Base-by-base conservation (phyloP, 139 green algal genomes). In the Tetradesmus obliquus region DNA sequence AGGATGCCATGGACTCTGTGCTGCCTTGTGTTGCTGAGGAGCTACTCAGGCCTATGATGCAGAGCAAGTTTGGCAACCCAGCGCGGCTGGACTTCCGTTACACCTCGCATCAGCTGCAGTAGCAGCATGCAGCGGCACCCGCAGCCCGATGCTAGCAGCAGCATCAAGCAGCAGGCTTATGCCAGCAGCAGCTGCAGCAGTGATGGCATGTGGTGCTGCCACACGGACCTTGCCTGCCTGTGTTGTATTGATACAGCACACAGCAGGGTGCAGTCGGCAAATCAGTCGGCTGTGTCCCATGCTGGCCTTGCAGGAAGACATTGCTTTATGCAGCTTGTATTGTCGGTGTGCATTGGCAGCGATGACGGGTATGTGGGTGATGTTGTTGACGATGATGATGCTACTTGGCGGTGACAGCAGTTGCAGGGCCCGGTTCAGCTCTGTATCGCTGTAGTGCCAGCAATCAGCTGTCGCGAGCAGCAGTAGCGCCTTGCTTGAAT, bases 1-100 rank as follows among this genome's bases (percentile, higher is more conserved):
- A 92, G 85, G 90, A 92, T 53, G 90, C 90, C 5, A 92, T 92
- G 83, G 90, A 92, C 32, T 72, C n/a, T 32, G 89, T 92, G 5
- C 53, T 92, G 12, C 90, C 90, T 20, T 90, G 83, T 45, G 84
- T 82, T 2, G 83, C 84, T 2, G 90, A 92, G 84, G 82, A 89
- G 9, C 60, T 84, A 55, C 66, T 92, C 66, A 54, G 72, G 55
- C 90, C 81, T 62, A 83, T 88, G 19, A 83, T 89, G 69, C 90
- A 85, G 24, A 88, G 51, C 84, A 79, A 62, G 53, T 90, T 92
- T 58, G 66, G 54, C 84, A 92, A 90, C 71, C 71, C 90, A 55
- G 81, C 62, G 12, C 89, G 89, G 66, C 83, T 92, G 53, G 60
- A 79, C 12, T 92, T 92, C 72, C 17, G 79, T 13, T 90, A 90